Base-by-base conservation (phyloP, 2,329 filamentous ascomycete species). In the Graphilbum fragrans region DNA sequence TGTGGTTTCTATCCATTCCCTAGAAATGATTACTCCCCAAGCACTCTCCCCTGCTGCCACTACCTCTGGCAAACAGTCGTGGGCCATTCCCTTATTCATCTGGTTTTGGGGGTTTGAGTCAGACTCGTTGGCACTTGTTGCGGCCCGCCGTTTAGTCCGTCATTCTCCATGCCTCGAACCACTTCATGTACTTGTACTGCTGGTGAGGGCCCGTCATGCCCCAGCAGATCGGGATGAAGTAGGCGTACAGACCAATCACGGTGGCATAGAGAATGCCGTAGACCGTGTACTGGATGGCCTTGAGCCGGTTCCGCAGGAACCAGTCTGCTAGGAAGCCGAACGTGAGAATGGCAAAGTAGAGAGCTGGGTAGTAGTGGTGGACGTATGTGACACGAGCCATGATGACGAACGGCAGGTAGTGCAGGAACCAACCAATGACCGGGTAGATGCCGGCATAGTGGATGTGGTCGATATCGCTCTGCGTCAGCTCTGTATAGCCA, bases 341-440 rank as follows among this genome's bases (percentile, higher is more conserved):
- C 16, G 76, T 77, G 36, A 98, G 69, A 50, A 98, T 94, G 53
- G 92, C 88, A 60, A 96, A 98, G 69, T 96, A 98, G 11, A 98
- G 76, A 10, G 92, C 92, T 11, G 92, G 92, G 62, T 96, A 98
- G 70, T 98, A 98, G 67, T 98, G 92, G 62, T 98, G 92, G 41
- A 98, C 92, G 56, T 98, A 98, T 16, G 92, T 98, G 46, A 98
- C 92, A 71, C 92, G 86, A 11, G 87, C 92, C 93, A 98, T 98
- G 56, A 92, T 78, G 54, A 94, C 77, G 63, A 96, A 98, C 1
- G 92, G 92, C 47, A 94, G 66, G 60, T 95, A 98, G 65, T 98
- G 92, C 38, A 98, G 72, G 63, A 94, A 80, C 92, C 92, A 98
- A 47, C 92, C 92, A 42, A 92, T 73, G 43, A 90, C 70, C 9